Conservation (phyloP, 441 rosid genomes). For the Syzygium malaccense region DNA sequence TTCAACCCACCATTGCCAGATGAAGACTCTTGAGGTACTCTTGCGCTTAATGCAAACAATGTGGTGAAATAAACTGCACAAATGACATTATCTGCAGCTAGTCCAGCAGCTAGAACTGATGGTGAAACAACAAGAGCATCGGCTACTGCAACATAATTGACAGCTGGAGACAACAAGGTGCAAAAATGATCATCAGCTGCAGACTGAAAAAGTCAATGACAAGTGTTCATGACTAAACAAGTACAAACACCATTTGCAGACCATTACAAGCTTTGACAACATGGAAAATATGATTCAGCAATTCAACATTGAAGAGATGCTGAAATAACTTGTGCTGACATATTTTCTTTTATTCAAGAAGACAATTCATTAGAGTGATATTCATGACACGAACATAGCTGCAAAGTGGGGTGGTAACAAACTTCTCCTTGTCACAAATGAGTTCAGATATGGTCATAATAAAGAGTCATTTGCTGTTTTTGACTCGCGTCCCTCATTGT, state of each 20-base stretch:
- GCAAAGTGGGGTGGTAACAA: neutral
- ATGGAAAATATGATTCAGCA: neutral
- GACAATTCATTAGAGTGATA: neutral
- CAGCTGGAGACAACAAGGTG: conserved; percentile 34
- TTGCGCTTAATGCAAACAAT: conserved; percentile 71
- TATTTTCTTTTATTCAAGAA: neutral
- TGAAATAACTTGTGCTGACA: neutral
- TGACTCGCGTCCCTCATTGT: neutral
- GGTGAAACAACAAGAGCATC: conserved; percentile 61
- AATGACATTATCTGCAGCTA: conserved; percentile 88
- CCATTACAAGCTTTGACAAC: neutral
- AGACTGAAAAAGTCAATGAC: neutral
- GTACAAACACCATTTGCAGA: neutral
- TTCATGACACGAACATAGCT: neutral
- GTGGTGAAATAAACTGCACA: conserved; percentile 71
- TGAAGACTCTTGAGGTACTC: conserved; percentile 53
- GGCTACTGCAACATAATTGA: conserved; percentile 75
- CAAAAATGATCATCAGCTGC: conserved; percentile 1
- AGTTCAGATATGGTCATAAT: neutral
- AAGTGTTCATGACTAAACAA: neutral
- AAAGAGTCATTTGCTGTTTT: neutral
- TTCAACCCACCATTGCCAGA: conserved; percentile 29
- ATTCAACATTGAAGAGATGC: neutral
- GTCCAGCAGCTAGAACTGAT: conserved; percentile 71
- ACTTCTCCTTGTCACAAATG: neutral